Evolutionary conservation across 1,284 basidiomycete genomes (phyloP).

Genomic region (Cutaneotrichosporon arboriforme): DNA sequence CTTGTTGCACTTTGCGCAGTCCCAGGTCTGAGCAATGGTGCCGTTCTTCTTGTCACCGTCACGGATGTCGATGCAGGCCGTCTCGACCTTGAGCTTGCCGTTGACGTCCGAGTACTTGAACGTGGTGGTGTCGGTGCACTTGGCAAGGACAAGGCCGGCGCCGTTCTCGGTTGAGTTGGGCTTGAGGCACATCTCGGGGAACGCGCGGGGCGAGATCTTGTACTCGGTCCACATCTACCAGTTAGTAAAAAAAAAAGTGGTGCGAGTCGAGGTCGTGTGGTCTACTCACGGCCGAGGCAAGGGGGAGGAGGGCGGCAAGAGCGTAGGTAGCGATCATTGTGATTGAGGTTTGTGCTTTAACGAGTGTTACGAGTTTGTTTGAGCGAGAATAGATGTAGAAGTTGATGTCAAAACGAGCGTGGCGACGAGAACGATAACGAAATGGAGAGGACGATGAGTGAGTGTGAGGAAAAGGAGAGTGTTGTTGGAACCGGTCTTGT

Average conservation of each 20-base stretch:
- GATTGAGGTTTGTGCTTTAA: background rate
- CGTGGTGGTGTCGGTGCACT: conserved; percentile 23
- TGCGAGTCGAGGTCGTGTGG: no score
- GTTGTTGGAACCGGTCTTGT: conserved; percentile 1
- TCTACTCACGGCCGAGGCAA: conserved; percentile 17
- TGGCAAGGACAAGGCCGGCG: conserved; percentile 24
- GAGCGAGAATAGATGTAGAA: background rate
- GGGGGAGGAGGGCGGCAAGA: conserved; percentile 15
- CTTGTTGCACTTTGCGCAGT: conserved; percentile 30
- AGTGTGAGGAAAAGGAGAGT: background rate
- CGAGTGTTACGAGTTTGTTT: background rate
- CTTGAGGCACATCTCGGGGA: conserved; percentile 33
- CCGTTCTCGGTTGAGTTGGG: conserved; percentile 26
- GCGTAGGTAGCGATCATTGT: conserved; percentile 9
- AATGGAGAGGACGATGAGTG: no score
- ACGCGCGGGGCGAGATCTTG: conserved; percentile 29
- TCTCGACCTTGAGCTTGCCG: conserved; percentile 28
- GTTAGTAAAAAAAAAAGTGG: no score
- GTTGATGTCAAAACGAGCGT: background rate
- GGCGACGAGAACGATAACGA: background rate
- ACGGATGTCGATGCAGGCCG: conserved; percentile 32
- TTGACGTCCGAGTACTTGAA: conserved; percentile 25
- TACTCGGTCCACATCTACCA: conserved; percentile 2
- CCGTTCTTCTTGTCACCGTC: conserved; percentile 33
- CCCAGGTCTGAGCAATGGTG: conserved; percentile 37